A percentile compares a stretch with the other conserved stretches of the same genome.
These are phyloP conservation scores for Wickerhamomyces bovis DNA, from an alignment of 805 yeast species.

Conservation along the genomic window DNA sequence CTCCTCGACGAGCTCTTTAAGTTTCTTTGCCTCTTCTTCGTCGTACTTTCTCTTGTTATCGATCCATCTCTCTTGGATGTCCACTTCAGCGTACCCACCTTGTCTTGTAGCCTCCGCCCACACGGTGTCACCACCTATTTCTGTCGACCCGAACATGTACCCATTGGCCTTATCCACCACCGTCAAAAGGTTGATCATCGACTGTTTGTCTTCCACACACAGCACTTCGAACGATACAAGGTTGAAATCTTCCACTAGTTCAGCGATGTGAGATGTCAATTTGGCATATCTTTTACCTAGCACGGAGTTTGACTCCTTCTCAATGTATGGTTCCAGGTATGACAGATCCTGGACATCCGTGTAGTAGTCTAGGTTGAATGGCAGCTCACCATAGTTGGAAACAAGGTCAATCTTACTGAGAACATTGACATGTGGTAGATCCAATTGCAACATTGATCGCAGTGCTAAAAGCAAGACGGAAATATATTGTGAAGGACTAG, in stretches of 20 bases:
- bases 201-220: conserved; percentile 83
- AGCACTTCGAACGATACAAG: conserved; percentile 85
- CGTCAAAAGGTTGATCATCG: conserved; percentile 79
- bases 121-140: conserved; percentile 92
- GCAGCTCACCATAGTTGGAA: conserved; percentile 69
- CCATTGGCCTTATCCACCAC: conserved; percentile 90
- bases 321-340: conserved; percentile 60
- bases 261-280: conserved; percentile 73
- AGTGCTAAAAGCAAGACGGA: conserved; percentile 75
- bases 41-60: conserved; percentile 80
- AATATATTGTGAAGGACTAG: conserved; percentile 84
- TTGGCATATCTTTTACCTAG: conserved; percentile 56
- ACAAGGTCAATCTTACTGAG: conserved; percentile 85
- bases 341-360: conserved; percentile 86
- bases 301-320: conserved; percentile 63
- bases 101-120: conserved; percentile 97
- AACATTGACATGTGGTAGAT: conserved; percentile 89
- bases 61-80: conserved; percentile 93
- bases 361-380: conserved; percentile 78
- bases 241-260: conserved; percentile 80
- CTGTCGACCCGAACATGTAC: conserved; percentile 86
- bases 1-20: conserved; percentile 36
- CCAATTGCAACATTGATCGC: conserved; percentile 89
- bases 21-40: conserved; percentile 44
- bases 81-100: conserved; percentile 52